These are phyloP conservation scores for Hypoxylon crocopeplum DNA, from an alignment of 495 filamentous ascomycete genomes.

Conservation along the genomic window DNA sequence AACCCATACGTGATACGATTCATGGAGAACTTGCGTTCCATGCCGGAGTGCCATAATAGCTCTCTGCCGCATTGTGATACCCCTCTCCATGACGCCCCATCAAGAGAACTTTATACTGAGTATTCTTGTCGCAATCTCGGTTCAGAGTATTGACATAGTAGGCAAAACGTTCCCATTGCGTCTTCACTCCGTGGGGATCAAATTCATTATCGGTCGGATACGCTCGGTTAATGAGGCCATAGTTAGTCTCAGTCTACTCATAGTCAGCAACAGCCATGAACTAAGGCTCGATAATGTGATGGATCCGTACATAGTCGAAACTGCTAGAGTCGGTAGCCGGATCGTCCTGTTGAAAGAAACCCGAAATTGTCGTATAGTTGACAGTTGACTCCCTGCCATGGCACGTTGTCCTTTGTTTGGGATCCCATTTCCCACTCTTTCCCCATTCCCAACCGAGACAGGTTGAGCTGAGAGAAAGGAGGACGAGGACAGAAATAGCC, in stretches of 20 bases:
- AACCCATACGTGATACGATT: not conserved
- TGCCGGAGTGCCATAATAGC: slow-evolving; percentile 68
- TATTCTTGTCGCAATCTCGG: slow-evolving; percentile 48
- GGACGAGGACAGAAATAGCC: slow-evolving; percentile 6
- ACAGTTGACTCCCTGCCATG: slow-evolving; percentile 43
- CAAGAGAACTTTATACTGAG: slow-evolving; percentile 71
- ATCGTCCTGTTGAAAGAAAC: slow-evolving; percentile 76
- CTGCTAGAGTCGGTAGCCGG: slow-evolving; percentile 63
- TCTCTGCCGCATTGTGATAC: slow-evolving; percentile 70
- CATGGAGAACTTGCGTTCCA: slow-evolving; percentile 64
- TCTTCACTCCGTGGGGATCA: slow-evolving; percentile 48
- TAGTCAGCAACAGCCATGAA: not conserved
- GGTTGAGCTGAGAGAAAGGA: slow-evolving; percentile 22
- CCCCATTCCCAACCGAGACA: slow-evolving; percentile 28
- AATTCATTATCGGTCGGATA: slow-evolving; percentile 58
- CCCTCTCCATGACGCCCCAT: slow-evolving; percentile 75
- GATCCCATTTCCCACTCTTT: slow-evolving; percentile 24
- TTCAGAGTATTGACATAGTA: slow-evolving; percentile 64
- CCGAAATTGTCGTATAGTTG: slow-evolving; percentile 69
- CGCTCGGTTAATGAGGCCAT: slow-evolving; percentile 67
- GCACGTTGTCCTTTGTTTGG: slow-evolving; percentile 5
- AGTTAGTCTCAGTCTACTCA: slow-evolving; percentile 65
- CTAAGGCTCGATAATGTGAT: not conserved
- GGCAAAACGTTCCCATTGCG: slow-evolving; percentile 73
- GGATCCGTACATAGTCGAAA: slow-evolving; percentile 68